Conservation (phyloP, 2,329 filamentous ascomycete species). For the Ophiocordyceps camponoti-rufipedis region DNA sequence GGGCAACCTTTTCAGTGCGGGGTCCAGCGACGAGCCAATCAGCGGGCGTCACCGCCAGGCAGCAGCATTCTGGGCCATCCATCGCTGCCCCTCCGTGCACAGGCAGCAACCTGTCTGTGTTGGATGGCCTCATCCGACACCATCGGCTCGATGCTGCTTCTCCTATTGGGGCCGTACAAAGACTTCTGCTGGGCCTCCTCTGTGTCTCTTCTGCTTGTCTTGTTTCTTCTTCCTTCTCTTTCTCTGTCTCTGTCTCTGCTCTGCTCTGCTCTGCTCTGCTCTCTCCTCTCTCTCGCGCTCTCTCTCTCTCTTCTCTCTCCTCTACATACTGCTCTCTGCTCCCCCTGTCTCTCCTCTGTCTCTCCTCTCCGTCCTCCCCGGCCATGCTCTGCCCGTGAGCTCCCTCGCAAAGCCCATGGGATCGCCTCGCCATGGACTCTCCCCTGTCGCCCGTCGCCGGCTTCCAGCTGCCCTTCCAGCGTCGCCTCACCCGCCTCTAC, state of each 20-base stretch:
- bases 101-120: not conserved
- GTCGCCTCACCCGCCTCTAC: constrained; percentile 53
- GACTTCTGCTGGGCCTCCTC: not conserved
- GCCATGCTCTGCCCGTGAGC: not conserved
- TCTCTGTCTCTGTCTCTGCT: not conserved
- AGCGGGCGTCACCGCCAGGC: constrained; percentile 2
- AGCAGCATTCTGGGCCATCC: constrained; percentile 4
- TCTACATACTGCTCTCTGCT: not conserved
- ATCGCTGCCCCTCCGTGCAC: not conserved
- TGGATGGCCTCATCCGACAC: not conserved
- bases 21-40: not conserved
- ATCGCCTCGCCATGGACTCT: constrained; percentile 24
- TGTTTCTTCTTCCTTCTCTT: not conserved
- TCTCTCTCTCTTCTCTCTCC: not conserved
- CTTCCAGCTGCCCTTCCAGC: constrained; percentile 39
- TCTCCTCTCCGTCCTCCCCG: not conserved
- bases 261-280: not conserved
- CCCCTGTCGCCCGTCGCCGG: constrained; percentile 27
- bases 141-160: not conserved
- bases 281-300: not conserved
- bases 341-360: not conserved
- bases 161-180: not conserved
- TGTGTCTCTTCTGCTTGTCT: not conserved
- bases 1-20: not conserved
- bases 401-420: not conserved